A percentile compares a stretch with the other conserved stretches of the same genome.
Evolutionary conservation across 73 alveolate genomes (phyloP).

Genomic region (Stentor coeruleus): DNA sequence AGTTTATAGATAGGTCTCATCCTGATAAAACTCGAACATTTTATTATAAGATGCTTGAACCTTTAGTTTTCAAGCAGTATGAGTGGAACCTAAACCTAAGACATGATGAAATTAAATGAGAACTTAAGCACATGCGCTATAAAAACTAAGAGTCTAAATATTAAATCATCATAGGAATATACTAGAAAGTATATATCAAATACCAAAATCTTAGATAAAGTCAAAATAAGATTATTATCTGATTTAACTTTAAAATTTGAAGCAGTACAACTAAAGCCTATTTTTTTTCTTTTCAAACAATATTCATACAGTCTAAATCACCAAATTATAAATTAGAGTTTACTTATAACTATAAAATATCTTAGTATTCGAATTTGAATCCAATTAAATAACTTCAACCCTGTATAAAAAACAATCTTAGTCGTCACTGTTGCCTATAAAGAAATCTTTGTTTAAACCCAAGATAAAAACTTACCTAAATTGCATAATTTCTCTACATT

Average conservation of each 20-base stretch:
- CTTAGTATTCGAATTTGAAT: background rate
- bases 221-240: background rate
- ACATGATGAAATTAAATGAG: background rate
- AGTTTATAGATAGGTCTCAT: background rate
- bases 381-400: background rate
- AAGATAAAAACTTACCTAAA: background rate
- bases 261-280: background rate
- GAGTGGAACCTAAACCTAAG: background rate
- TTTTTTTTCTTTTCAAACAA: background rate
- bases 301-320: background rate
- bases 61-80: background rate
- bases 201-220: background rate
- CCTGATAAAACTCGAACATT: background rate
- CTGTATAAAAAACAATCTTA: background rate
- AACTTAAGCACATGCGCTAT: background rate
- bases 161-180: background rate
- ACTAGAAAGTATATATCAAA: background rate
- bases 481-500: background rate
- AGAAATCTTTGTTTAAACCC: slow-evolving; percentile 6
- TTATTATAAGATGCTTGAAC: background rate
- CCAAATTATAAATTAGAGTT: background rate
- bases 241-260: background rate
- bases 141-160: background rate
- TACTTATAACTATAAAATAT: background rate
- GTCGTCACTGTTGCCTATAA: background rate